phyloP scores from a whole-genome alignment of 2,329 filamentous ascomycete genomes.

The Aschersonia sp. region DNA sequence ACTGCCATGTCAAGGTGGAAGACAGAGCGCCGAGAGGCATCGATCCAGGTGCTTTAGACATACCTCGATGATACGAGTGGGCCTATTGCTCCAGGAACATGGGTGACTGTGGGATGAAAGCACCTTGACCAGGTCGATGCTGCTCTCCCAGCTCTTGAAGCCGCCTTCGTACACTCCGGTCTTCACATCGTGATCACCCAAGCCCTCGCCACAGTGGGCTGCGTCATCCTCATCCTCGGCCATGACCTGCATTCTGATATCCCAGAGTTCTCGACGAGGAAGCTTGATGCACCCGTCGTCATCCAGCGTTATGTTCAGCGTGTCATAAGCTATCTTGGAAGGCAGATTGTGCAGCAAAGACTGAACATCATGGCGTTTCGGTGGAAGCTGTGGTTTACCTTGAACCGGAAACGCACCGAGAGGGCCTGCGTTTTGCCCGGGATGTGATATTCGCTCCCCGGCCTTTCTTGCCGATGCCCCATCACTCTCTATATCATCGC shows the following conservation, averaged over 20 bases:
- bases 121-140: slow-evolving; percentile 64
- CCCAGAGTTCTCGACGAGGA: slow-evolving; percentile 67
- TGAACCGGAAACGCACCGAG: slow-evolving; percentile 43
- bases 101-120: slow-evolving; percentile 28
- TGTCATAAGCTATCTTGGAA: slow-evolving; percentile 58
- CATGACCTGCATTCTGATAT: slow-evolving; percentile 70
- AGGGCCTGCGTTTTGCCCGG: too few species aligned
- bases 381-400: slow-evolving; percentile 43
- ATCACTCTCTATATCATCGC: slow-evolving; percentile 46
- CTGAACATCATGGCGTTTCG: slow-evolving; percentile 34
- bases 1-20: too few species aligned
- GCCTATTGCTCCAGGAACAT: slow-evolving; percentile 14
- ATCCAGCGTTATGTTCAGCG: slow-evolving; percentile 43
- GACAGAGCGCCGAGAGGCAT: too few species aligned
- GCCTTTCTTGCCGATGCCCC: neutral
- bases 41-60: slow-evolving; percentile 7
- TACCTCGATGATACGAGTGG: slow-evolving; percentile 40
- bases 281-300: slow-evolving; percentile 38
- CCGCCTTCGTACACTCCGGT: slow-evolving; percentile 77
- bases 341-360: slow-evolving; percentile 46
- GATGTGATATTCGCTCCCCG: too few species aligned
- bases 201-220: slow-evolving; percentile 23
- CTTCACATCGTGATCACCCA: slow-evolving; percentile 60
- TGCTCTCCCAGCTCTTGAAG: slow-evolving; percentile 85
- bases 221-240: slow-evolving; percentile 42